Conservation (phyloP, 1,284 basidiomycete genomes). For the Cryptococcus sp. region DNA sequence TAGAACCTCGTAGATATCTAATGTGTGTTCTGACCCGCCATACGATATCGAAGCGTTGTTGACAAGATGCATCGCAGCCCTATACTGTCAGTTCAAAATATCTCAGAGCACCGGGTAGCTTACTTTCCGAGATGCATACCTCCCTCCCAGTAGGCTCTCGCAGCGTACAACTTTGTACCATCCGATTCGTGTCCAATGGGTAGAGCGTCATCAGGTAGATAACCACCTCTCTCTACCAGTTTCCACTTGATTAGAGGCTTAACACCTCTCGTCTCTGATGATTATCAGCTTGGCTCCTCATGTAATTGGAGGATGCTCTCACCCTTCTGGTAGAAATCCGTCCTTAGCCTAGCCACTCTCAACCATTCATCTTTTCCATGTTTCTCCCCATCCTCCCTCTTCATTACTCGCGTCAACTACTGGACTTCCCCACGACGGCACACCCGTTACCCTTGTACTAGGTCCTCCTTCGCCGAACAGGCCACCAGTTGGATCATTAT, state of each 20-base stretch:
- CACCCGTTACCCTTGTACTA: constrained; percentile 8
- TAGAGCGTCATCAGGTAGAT: constrained; percentile 38
- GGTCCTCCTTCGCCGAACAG: constrained; percentile 33
- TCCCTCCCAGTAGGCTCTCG: constrained; percentile 38
- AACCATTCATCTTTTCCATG: constrained; percentile 54
- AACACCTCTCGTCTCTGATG: constrained; percentile 16
- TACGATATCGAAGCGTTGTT: constrained; percentile 37
- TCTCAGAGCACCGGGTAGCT: constrained; percentile 5
- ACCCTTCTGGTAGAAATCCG: constrained; percentile 40
- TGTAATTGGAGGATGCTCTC: not conserved
- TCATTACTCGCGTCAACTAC: constrained; percentile 4
- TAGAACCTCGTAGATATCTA: constrained; percentile 42
- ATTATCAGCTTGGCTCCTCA: not conserved
- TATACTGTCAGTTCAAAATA: not conserved
- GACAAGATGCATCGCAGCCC: constrained; percentile 34
- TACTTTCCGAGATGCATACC: constrained; percentile 46
- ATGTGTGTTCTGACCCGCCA: constrained; percentile 34
- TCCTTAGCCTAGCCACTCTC: constrained; percentile 63
- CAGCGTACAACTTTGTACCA: constrained; percentile 36
- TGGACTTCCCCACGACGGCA: constrained; percentile 1
- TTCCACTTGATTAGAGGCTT: constrained; percentile 40
- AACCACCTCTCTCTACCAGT: constrained; percentile 30
- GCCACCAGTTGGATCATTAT: constrained; percentile 14
- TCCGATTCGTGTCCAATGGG: constrained; percentile 41
- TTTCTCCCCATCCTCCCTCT: constrained; percentile 11